Base-by-base conservation (phyloP, 2,329 filamentous ascomycete species). In the Ophiostoma perfectum region DNA sequence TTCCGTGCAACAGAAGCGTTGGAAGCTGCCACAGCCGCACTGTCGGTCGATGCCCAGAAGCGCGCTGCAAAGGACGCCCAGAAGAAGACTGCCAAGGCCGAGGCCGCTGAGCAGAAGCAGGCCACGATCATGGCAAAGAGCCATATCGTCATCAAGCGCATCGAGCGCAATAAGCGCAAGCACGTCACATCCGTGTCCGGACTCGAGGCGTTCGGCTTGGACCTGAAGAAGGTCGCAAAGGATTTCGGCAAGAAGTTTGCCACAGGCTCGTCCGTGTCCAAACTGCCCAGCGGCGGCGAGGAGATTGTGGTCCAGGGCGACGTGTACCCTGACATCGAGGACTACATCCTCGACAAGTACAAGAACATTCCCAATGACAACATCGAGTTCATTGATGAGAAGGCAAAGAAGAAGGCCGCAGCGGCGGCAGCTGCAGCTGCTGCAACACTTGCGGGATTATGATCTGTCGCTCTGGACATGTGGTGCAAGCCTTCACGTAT, bases 201-300 rank as follows among this genome's bases (percentile, higher is more conserved):
- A 0, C 83, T 99, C 27, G 95, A 99, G 78, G 88, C 90, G 0
- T 96, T 97, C 75, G 92, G 92, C 0, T 79, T 98, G 58, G 94
- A 98, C 68, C 84, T 97, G 75, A 99, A 99, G 80, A 98, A 97
- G 82, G 85, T 96, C 7, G 89, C 93, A 69, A 98, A 98, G 83
- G 95, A 98, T 76, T 89, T 98, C 73, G 95, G 95, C 71, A 99
- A 98, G 86, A 98, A 97, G 81, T 98, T 99, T 76, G 95, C 95
- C 42, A 98, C 95, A 9, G 95, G 95, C 0, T 90, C 89, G 16
- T 93, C 90, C 62, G 95, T 99, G 62, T 98, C 94, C 8, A 97
- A 97, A 81, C 86, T 90, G 1, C 86, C 92, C 0, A 88, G 88
- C 68, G 92, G 92, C 36, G 91, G 91, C 18, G 95, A 99, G 80